phyloP scores from a whole-genome alignment of 2,329 filamentous ascomycete genomes.

The Ophiobolus disseminans region DNA sequence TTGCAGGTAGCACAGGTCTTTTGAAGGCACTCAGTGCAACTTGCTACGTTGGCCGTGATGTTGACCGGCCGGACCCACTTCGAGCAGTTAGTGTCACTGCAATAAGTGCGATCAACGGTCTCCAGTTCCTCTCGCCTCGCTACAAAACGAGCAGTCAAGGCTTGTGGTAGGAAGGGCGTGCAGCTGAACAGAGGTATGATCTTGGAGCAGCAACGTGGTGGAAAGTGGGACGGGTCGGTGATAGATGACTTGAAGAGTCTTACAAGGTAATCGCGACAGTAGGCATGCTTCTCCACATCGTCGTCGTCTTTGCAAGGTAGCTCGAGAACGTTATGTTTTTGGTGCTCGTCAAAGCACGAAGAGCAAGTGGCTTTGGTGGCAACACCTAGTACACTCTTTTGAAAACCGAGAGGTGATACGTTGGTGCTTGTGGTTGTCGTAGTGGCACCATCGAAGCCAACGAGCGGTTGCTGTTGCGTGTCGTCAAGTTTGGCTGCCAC shows the following conservation, averaged over 20 bases:
- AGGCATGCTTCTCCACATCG: slow-evolving; percentile 16
- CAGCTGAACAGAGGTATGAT: slow-evolving; percentile 16
- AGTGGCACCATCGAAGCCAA: not conserved
- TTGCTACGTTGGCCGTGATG: slow-evolving; percentile 10
- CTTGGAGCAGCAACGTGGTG: slow-evolving; percentile 27
- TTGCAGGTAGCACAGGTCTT: slow-evolving; percentile 19
- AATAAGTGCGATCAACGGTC: slow-evolving; percentile 19
- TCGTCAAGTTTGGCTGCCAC: not conserved
- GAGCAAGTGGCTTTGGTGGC: not conserved
- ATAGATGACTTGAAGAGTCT: slow-evolving; percentile 22
- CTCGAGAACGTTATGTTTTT: slow-evolving; percentile 9
- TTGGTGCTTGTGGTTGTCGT: no score
- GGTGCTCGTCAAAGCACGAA: slow-evolving; percentile 14
- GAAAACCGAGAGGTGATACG: no score
- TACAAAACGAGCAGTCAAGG: slow-evolving; percentile 7
- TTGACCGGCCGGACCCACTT: slow-evolving; percentile 17
- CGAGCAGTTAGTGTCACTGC: slow-evolving; percentile 15
- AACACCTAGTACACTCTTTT: no score
- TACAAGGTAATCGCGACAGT: slow-evolving; percentile 26
- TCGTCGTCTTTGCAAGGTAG: slow-evolving; percentile 11
- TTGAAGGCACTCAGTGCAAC: slow-evolving; percentile 8
- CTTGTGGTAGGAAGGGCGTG: slow-evolving; percentile 7
- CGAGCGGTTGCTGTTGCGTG: not conserved
- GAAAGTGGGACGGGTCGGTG: slow-evolving; percentile 23
- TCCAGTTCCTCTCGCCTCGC: slow-evolving; percentile 19